Percentiles rank a stretch among this genome's conserved stretches.
These are phyloP conservation scores for Trichoderma asperelloides DNA, from an alignment of 495 filamentous ascomycete genomes.

Conservation along the genomic window DNA sequence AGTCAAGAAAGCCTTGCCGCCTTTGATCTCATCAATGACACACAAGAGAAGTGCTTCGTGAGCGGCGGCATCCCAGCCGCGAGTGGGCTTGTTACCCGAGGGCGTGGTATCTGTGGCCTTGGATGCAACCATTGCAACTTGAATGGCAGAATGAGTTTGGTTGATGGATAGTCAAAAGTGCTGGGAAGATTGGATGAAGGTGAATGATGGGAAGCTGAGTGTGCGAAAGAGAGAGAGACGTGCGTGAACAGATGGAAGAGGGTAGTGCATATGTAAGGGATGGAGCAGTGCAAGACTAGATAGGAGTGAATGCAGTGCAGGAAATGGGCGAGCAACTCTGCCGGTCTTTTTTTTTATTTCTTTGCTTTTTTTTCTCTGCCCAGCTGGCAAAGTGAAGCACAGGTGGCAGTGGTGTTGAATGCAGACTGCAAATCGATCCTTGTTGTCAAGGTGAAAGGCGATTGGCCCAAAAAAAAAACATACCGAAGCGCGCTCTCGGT, in stretches of 20 bases:
- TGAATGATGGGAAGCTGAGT: neutral
- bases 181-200: no score
- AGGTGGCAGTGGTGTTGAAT: neutral
- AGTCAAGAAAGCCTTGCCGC: slow-evolving; percentile 10
- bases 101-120: neutral
- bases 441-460: neutral
- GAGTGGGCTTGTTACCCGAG: neutral
- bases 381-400: neutral
- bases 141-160: neutral
- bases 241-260: neutral
- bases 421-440: neutral
- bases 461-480: neutral
- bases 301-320: neutral
- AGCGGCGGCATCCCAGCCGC: slow-evolving; percentile 15
- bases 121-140: neutral
- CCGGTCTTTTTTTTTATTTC: neutral
- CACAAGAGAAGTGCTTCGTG: slow-evolving; percentile 15
- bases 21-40: slow-evolving; percentile 12
- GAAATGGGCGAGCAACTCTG: neutral
- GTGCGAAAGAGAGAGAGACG: no score
- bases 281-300: neutral
- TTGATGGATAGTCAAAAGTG: neutral
- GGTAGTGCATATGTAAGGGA: neutral
- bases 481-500: slow-evolving; percentile 17
- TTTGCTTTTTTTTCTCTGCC: neutral